Conservation (phyloP, 169 alveolate species). For the Cyclospora cayetanensis region DNA sequence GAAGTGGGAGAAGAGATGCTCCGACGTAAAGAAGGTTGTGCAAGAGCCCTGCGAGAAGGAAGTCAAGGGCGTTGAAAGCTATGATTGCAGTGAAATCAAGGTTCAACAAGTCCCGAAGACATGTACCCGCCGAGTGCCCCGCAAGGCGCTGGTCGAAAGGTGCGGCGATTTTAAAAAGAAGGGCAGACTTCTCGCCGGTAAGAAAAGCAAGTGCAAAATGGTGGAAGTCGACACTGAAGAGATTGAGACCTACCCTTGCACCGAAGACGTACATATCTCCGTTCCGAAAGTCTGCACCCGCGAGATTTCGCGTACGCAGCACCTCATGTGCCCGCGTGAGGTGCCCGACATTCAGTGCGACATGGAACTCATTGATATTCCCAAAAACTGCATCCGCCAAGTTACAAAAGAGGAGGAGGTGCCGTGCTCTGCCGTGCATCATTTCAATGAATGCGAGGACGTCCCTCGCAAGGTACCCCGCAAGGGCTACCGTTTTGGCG, state of each 20-base stretch:
- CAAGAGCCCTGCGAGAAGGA: constrained; percentile 65
- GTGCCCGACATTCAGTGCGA: constrained; percentile 64
- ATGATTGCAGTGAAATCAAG: constrained; percentile 69
- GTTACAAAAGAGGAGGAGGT: constrained; percentile 69
- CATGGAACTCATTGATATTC: constrained; percentile 51
- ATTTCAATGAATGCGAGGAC: constrained; percentile 49
- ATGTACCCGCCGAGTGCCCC: constrained; percentile 61
- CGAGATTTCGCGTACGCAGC: constrained; percentile 20
- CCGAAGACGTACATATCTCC: constrained; percentile 59
- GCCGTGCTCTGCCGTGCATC: constrained; percentile 38
- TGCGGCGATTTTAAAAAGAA: constrained; percentile 52
- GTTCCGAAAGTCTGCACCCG: constrained; percentile 62
- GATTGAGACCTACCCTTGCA: constrained; percentile 67
- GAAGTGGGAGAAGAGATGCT: constrained; percentile 66
- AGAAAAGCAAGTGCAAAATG: constrained; percentile 64
- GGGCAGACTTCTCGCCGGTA: constrained; percentile 64
- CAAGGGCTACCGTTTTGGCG: constrained; percentile 17
- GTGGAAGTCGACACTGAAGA: constrained; percentile 60
- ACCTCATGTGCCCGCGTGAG: constrained; percentile 54
- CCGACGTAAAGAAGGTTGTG: constrained; percentile 2
- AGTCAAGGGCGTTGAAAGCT: constrained; percentile 43
- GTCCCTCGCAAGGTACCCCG: constrained; percentile 43
- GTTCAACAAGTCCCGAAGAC: constrained; percentile 66
- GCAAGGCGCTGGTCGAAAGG: constrained; percentile 40
- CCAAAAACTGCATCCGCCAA: constrained; percentile 51